phyloP scores from a whole-genome alignment of 2,329 filamentous ascomycete genomes.

The Blastomyces silverae region DNA sequence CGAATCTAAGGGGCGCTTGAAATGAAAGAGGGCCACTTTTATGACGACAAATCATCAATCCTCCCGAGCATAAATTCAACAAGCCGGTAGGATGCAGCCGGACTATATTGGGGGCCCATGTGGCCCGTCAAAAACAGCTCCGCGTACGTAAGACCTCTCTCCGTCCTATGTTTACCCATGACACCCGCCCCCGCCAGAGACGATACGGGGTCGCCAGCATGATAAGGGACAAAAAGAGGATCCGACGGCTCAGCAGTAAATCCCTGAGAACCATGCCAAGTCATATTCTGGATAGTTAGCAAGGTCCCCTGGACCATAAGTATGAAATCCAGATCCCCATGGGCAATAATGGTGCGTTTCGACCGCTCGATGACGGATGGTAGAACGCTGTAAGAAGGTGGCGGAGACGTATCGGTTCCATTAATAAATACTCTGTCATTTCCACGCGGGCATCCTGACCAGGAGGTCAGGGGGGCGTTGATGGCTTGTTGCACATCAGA shows the following conservation, averaged over 20 bases:
- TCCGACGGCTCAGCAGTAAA: slow-evolving; percentile 57
- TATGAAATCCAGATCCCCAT: slow-evolving; percentile 64
- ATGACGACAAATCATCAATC: slow-evolving; percentile 35
- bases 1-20: no score
- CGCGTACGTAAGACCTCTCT: slow-evolving; percentile 68
- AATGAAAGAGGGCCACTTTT: slow-evolving; percentile 1
- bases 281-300: slow-evolving; percentile 72
- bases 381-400: slow-evolving; percentile 53
- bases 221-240: slow-evolving; percentile 64
- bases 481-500: slow-evolving; percentile 62
- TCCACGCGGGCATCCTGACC: slow-evolving; percentile 50
- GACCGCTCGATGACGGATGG: slow-evolving; percentile 67
- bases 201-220: slow-evolving; percentile 41
- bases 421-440: slow-evolving; percentile 41
- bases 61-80: slow-evolving; percentile 66
- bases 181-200: slow-evolving; percentile 57
- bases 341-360: slow-evolving; percentile 65
- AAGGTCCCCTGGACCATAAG: slow-evolving; percentile 63
- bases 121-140: slow-evolving; percentile 60
- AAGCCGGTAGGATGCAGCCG: slow-evolving; percentile 52
- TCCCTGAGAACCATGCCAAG: slow-evolving; percentile 64
- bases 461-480: slow-evolving; percentile 54
- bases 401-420: slow-evolving; percentile 40
- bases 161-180: slow-evolving; percentile 63
- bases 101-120: slow-evolving; percentile 41